Evolutionary conservation across 495 filamentous ascomycete genomes (phyloP).

Genomic region (Chaetomidium leptoderma): DNA sequence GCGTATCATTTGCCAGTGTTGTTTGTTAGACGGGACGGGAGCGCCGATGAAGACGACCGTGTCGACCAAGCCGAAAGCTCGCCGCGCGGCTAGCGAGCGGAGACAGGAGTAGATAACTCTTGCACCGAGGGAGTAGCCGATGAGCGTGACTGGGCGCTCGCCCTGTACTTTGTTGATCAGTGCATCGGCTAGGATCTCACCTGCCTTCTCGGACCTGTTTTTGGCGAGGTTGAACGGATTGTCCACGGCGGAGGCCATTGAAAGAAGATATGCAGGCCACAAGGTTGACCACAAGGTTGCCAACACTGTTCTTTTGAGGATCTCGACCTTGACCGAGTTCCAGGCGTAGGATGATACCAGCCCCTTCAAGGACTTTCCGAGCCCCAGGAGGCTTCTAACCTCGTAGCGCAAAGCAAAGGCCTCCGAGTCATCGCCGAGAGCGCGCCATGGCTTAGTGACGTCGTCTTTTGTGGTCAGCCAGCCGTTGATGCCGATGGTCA

Average conservation of each 20-base stretch:
- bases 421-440: conserved; percentile 63
- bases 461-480: conserved; percentile 71
- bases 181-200: conserved; percentile 76
- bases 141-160: conserved; percentile 74
- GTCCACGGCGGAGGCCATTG: conserved; percentile 62
- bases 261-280: conserved; percentile 70
- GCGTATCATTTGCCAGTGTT: conserved; percentile 65
- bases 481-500: conserved; percentile 80
- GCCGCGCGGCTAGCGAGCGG: conserved; percentile 59
- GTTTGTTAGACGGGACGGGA: conserved; percentile 61
- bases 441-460: conserved; percentile 70
- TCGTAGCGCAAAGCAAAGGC: conserved; percentile 82
- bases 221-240: conserved; percentile 82
- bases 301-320: conserved; percentile 73
- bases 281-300: conserved; percentile 65
- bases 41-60: conserved; percentile 78
- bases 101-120: conserved; percentile 77
- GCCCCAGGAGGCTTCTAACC: conserved; percentile 63
- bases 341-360: conserved; percentile 70
- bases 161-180: conserved; percentile 81
- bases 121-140: conserved; percentile 83
- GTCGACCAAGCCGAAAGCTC: conserved; percentile 76
- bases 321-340: conserved; percentile 63
- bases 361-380: conserved; percentile 64
- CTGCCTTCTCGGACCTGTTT: conserved; percentile 74